Conservation (phyloP, 2,329 filamentous ascomycete genomes). For the Monosporascus ibericus region DNA sequence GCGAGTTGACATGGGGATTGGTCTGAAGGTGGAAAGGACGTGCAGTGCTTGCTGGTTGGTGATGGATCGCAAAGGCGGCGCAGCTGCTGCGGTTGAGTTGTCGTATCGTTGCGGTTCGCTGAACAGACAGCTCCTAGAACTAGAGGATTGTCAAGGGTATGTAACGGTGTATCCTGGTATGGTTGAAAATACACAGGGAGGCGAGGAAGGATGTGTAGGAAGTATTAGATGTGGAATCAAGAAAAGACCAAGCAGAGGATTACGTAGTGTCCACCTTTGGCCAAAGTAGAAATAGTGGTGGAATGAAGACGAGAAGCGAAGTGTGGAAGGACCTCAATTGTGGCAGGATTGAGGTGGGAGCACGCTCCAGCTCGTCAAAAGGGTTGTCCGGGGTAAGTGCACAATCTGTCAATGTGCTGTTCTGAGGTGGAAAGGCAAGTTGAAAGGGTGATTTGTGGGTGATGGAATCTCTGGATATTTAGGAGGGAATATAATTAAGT, state of each 20-base stretch:
- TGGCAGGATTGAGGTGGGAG: not conserved
- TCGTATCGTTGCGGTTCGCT: not conserved
- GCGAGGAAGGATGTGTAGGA: not conserved
- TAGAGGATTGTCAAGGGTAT: not conserved
- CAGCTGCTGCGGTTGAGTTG: not conserved
- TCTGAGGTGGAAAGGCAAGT: not conserved
- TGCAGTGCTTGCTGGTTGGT: not conserved
- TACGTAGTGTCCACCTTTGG: not conserved
- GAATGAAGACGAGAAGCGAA: not conserved
- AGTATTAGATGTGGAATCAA: too few relatives aligned
- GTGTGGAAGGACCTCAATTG: not conserved
- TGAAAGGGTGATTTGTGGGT: not conserved
- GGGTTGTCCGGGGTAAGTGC: not conserved
- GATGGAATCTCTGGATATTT: not conserved
- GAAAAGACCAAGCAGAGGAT: not conserved
- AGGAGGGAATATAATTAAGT: not conserved
- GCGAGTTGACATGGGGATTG: conserved; percentile 22
- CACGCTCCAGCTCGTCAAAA: not conserved
- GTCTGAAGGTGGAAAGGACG: not conserved
- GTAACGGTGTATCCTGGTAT: not conserved
- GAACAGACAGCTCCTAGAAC: too few relatives aligned
- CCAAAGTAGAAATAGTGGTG: not conserved
- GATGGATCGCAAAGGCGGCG: not conserved
- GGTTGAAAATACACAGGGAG: not conserved
- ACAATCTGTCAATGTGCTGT: not conserved